Evolutionary conservation across 345 rosid genomes (phyloP), one percentile per base, ranked within the genome.

Genomic region (Syzygium aqueum): DNA sequence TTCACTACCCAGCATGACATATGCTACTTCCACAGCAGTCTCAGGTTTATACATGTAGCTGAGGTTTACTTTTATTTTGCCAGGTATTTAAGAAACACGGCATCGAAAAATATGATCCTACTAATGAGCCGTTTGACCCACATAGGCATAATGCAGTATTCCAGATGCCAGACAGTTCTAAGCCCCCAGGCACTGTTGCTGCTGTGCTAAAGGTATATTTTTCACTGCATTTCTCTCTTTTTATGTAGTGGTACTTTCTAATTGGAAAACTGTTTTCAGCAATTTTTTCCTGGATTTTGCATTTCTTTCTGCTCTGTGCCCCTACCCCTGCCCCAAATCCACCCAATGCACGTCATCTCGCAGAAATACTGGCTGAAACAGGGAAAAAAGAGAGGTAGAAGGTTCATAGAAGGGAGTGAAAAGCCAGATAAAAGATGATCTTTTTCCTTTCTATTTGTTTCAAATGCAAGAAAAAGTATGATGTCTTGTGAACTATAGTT

Each of bases 61-160:
- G 86, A 83, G n/a, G 14, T 25, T 52, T 67, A 85, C 5, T 87
- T 82, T 88, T 85, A 87, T 85, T 84, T 84, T 89, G 86, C 73
- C 92, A 95, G 98, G 96, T 95, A 25, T 93, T 96, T 90, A 95
- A 89, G 90, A 97, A 93, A 92, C 92, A 86, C 84, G 99, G 99
- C 65, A 40, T 96, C 21, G 95, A 94, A 89, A 96, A 93, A 86
- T 95, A 90, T 86, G 94, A 94, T 90, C 99, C 99, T 87, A 87
- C 88, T 77, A 91, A 94, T 87, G 97, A 97, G 89, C 96, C 94
- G 77, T 96, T 97, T 91, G 96, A 96, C 95, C 99, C 99, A 53
- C 93, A 96, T 85, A 92, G 94, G 91, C 99, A 96, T 89, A 93
- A 95, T 92, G 98, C 99, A 85, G 93, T 92, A 33, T 97, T 94